Conservation (phyloP, 495 filamentous ascomycete species). For the Aspergillus nanangensis region DNA sequence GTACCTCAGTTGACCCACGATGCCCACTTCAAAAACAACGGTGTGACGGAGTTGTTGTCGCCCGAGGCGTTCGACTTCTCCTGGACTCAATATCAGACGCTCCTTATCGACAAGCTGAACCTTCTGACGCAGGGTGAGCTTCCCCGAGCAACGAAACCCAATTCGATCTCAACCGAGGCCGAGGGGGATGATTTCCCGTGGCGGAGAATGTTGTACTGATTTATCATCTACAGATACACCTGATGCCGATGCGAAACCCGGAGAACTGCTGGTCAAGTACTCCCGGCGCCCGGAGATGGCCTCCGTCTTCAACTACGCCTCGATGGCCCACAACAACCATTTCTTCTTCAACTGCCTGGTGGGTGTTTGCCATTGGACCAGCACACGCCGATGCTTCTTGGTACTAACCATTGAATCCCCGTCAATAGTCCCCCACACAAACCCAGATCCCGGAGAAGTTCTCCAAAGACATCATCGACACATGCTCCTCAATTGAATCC, state of each 20-base stretch:
- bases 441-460: constrained; percentile 50
- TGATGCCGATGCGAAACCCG: constrained; percentile 49
- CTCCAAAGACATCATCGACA: constrained; percentile 45
- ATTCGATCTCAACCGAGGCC: neutral
- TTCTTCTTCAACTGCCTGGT: constrained; percentile 81
- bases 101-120: constrained; percentile 73
- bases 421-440: constrained; percentile 37
- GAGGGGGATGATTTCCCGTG: neutral
- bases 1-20: constrained; percentile 59
- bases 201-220: neutral
- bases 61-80: constrained; percentile 63
- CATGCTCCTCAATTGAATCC: constrained; percentile 78
- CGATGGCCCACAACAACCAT: constrained; percentile 94
- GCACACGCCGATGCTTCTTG: too few species aligned
- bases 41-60: constrained; percentile 64
- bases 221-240: constrained; percentile 42
- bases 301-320: constrained; percentile 87
- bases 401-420: neutral
- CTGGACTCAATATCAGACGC: constrained; percentile 77
- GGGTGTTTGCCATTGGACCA: constrained; percentile 13
- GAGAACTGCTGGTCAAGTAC: constrained; percentile 67
- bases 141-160: constrained; percentile 1
- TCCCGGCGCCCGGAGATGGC: constrained; percentile 75
- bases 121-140: constrained; percentile 63
- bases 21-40: constrained; percentile 46